Conservation (phyloP, 805 yeast genomes). For the Metschnikowia kunwiensis region DNA sequence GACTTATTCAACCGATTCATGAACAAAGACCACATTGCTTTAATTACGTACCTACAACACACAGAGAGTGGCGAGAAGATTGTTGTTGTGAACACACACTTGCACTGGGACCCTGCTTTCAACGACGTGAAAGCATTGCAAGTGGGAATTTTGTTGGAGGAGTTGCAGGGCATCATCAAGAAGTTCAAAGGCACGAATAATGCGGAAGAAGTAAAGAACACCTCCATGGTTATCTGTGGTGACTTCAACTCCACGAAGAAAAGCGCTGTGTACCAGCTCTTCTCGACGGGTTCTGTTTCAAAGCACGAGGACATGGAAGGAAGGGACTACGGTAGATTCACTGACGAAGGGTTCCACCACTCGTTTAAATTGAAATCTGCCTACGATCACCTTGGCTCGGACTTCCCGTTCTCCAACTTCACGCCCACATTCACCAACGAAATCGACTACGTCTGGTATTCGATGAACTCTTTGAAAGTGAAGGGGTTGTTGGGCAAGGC, state of each 20-base stretch:
- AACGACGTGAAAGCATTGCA: slow-evolving; percentile 96
- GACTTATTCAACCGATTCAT: slow-evolving; percentile 94
- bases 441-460: slow-evolving; percentile 94
- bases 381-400: slow-evolving; percentile 71
- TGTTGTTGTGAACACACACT: slow-evolving; percentile 83
- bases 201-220: slow-evolving; percentile 51
- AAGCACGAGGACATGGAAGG: slow-evolving; percentile 80
- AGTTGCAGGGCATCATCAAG: slow-evolving; percentile 65
- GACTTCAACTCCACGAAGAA: slow-evolving; percentile 87
- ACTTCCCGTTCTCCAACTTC: slow-evolving; percentile 90
- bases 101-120: slow-evolving; percentile 97
- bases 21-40: slow-evolving; percentile 92
- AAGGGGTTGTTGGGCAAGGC: slow-evolving; percentile 83
- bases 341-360: slow-evolving; percentile 85
- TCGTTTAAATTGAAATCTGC: slow-evolving; percentile 79
- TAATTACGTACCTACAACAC: slow-evolving; percentile 72
- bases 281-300: slow-evolving; percentile 76
- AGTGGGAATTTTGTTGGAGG: slow-evolving; percentile 87
- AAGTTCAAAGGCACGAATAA: slow-evolving; percentile 44
- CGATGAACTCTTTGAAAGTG: slow-evolving; percentile 76
- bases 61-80: slow-evolving; percentile 66
- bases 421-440: slow-evolving; percentile 92
- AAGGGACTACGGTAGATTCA: slow-evolving; percentile 85
- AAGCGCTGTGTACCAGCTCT: slow-evolving; percentile 89
- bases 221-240: slow-evolving; percentile 87